Evolutionary conservation across 768 basidiomycete genomes (phyloP).

Genomic region (Boletellus emodensis): DNA sequence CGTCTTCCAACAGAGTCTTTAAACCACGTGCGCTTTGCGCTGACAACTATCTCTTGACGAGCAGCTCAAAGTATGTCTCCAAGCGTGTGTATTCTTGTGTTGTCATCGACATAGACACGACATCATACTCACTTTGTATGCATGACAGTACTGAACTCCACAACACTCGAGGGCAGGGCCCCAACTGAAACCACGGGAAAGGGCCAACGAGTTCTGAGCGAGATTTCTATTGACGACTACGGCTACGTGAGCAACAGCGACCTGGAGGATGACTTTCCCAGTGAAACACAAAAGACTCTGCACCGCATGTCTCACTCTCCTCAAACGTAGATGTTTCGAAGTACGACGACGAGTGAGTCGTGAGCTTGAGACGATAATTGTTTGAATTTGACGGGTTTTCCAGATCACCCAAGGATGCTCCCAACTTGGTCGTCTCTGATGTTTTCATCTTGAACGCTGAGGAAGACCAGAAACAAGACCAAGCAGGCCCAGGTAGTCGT

Average conservation of each 20-base stretch:
- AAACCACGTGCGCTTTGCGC: background rate
- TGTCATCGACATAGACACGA: background rate
- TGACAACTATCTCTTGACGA: background rate
- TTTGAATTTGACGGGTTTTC: background rate
- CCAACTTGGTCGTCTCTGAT: background rate
- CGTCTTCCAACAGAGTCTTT: background rate
- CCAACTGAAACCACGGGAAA: background rate
- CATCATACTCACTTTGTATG: background rate
- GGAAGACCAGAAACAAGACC: background rate
- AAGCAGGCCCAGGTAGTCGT: too few relatives aligned
- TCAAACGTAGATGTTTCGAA: background rate
- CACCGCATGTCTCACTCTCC: background rate
- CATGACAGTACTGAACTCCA: background rate
- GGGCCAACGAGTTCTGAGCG: background rate
- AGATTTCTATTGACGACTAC: background rate
- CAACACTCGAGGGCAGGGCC: too few relatives aligned
- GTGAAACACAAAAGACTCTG: background rate
- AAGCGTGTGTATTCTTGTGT: background rate
- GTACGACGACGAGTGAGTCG: background rate
- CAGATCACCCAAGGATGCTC: background rate
- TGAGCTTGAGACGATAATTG: background rate
- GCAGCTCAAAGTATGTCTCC: background rate
- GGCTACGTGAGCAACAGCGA: background rate
- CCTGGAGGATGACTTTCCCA: background rate
- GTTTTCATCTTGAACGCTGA: background rate